Conservation (phyloP, 352 stramenopile genomes). For the Pythium coloratum region DNA sequence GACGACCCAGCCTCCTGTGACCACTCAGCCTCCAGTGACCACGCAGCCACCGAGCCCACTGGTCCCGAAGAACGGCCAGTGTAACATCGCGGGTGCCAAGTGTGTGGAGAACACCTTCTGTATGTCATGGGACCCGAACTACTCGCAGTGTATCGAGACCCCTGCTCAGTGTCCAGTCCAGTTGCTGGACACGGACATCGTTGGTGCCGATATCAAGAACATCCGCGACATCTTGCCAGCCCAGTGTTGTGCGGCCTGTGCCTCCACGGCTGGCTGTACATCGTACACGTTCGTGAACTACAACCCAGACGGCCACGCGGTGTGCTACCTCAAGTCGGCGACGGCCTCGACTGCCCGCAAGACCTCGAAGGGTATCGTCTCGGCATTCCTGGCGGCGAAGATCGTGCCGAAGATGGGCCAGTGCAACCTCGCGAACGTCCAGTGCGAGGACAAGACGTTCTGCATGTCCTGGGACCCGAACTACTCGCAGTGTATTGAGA, state of each 20-base stretch:
- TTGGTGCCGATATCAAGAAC: neutral
- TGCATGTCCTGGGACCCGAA: neutral
- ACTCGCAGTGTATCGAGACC: neutral
- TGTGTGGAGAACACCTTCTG: neutral
- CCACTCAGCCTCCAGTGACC: neutral
- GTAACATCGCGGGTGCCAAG: neutral
- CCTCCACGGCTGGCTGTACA: neutral
- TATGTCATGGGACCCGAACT: neutral
- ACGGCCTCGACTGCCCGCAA: neutral
- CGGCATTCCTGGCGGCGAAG: neutral
- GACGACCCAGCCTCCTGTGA: no score
- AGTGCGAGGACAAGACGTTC: neutral
- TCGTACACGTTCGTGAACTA: neutral
- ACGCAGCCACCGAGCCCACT: neutral
- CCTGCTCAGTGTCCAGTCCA: neutral
- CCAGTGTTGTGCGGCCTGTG: neutral
- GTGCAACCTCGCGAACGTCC: neutral
- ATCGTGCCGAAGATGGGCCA: neutral
- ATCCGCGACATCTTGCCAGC: neutral
- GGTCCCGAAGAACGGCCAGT: neutral
- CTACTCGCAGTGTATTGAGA: neutral
- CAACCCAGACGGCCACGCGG: neutral
- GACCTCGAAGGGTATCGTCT: neutral
- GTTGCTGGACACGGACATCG: neutral
- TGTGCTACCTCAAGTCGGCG: neutral